Evolutionary conservation across 495 filamentous ascomycete genomes (phyloP).

Genomic region (Xylaria scruposa): DNA sequence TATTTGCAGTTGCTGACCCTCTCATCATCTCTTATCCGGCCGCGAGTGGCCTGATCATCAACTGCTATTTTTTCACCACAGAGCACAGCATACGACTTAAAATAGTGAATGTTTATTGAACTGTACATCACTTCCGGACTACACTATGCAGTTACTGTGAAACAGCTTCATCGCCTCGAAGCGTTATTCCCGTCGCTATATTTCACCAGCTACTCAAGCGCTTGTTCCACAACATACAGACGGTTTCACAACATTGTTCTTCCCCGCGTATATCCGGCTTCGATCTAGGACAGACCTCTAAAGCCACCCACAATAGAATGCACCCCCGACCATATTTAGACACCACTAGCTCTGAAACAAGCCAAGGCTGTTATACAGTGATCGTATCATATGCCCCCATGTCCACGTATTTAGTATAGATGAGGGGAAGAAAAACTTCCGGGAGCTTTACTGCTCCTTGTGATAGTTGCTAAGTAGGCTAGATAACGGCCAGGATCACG

Average conservation of each 20-base stretch:
- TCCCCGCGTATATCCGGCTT: background rate
- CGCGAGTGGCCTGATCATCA: background rate
- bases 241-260: background rate
- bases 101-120: background rate
- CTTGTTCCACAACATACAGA: background rate
- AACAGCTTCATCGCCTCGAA: background rate
- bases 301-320: background rate
- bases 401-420: background rate
- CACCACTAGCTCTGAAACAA: constrained; percentile 18
- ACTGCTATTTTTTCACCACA: background rate
- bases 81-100: background rate
- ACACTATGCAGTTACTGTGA: background rate
- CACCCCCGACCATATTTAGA: background rate
- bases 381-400: background rate
- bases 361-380: background rate
- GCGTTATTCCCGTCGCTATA: background rate
- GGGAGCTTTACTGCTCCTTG: background rate
- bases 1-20: background rate
- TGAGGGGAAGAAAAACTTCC: background rate
- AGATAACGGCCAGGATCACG: background rate
- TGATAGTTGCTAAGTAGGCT: background rate
- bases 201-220: background rate
- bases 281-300: background rate
- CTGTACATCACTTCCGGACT: background rate
- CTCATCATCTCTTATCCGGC: background rate